Evolutionary conservation across 306 rosid species (phyloP).

Genomic region (Citrullus mucosospermus): DNA sequence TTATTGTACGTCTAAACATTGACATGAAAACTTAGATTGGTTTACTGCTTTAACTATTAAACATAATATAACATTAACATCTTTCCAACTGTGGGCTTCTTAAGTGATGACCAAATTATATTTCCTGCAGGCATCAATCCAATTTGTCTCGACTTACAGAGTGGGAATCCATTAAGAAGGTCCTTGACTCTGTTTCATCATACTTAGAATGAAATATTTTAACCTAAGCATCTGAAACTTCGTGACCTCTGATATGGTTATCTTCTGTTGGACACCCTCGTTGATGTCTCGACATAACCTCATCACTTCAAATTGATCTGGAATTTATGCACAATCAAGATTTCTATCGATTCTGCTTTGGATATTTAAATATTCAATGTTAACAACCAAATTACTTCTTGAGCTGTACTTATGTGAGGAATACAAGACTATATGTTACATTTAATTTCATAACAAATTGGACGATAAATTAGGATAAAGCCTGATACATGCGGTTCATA

Average conservation of each 20-base stretch:
- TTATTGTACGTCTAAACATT: slow-evolving; percentile 43
- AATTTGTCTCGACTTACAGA: slow-evolving; percentile 70
- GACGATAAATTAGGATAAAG: background rate
- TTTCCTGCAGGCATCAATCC: slow-evolving; percentile 74
- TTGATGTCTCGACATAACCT: background rate
- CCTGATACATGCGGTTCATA: background rate
- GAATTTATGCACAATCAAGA: background rate
- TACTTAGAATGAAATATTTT: background rate
- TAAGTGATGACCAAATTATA: background rate
- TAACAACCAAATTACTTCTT: background rate
- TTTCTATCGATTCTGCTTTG: background rate
- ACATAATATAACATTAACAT: background rate
- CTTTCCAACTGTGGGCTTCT: background rate
- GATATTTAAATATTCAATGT: background rate
- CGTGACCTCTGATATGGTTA: background rate
- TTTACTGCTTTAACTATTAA: background rate
- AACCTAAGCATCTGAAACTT: background rate
- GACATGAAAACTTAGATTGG: background rate
- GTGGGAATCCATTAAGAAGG: slow-evolving; percentile 92
- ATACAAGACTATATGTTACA: background rate
- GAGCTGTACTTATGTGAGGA: background rate
- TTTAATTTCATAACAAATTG: background rate
- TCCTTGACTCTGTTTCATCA: slow-evolving; percentile 14
- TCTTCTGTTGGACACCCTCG: background rate
- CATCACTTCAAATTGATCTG: background rate